These are phyloP conservation scores for Leishmania guyanensis DNA, from an alignment of 208 protist species.

Conservation along the genomic window DNA sequence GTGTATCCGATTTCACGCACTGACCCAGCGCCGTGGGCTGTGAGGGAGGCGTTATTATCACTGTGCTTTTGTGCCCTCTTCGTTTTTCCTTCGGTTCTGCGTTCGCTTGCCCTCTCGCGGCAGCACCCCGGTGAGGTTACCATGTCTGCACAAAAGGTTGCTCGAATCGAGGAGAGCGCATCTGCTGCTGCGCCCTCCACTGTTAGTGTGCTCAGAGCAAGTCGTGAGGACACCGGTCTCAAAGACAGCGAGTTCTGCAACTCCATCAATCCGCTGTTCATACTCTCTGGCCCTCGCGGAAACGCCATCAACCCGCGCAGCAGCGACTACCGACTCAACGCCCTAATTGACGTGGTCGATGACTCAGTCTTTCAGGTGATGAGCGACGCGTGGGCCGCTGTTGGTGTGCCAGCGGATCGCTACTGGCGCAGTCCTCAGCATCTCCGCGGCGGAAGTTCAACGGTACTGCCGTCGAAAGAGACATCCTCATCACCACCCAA, in stretches of 20 bases:
- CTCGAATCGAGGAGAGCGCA: constrained; percentile 5
- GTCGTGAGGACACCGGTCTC: constrained; percentile 14
- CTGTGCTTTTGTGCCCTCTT: background rate
- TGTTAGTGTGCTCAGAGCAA: background rate
- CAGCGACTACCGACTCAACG: constrained; percentile 17
- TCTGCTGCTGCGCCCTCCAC: background rate
- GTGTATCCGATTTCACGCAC: background rate
- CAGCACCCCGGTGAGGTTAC: background rate
- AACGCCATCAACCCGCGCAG: constrained; percentile 39
- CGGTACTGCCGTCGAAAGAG: background rate
- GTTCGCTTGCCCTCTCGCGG: background rate
- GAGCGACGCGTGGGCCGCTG: constrained; percentile 37
- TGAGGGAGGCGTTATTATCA: background rate
- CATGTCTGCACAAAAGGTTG: constrained; percentile 13
- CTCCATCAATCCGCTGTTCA: constrained; percentile 72
- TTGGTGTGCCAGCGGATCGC: constrained; percentile 61
- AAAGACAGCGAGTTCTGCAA: constrained; percentile 10
- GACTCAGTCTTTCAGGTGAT: constrained; percentile 38
- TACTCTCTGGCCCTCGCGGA: constrained; percentile 56
- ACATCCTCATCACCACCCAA: background rate
- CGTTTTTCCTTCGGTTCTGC: background rate
- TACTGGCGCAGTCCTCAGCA: constrained; percentile 63
- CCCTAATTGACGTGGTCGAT: constrained; percentile 36
- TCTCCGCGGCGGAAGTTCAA: background rate
- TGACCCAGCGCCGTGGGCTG: background rate